phyloP scores from a whole-genome alignment of 257 asterid species.

The Coffea canephora region DNA sequence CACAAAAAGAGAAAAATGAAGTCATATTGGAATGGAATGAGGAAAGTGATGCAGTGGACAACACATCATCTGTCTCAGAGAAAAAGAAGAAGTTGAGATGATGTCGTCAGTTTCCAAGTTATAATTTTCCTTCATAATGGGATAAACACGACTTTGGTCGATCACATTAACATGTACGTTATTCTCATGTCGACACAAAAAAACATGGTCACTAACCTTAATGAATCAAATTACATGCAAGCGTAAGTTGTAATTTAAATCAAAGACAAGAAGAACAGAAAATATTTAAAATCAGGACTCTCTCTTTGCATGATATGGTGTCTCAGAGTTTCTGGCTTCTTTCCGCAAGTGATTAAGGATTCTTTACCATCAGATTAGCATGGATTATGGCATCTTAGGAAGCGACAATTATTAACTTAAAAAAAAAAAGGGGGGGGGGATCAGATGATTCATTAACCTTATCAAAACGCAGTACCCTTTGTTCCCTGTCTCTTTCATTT shows the following conservation, averaged over 20 bases:
- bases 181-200: background rate
- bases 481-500: background rate
- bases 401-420: background rate
- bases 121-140: background rate
- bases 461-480: background rate
- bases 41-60: background rate
- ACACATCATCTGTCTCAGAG: background rate
- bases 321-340: background rate
- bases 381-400: conserved; percentile 11
- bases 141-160: background rate
- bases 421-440: background rate
- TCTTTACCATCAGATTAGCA: background rate
- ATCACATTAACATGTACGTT: background rate
- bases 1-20: background rate
- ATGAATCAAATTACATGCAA: conserved; percentile 4
- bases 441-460: conserved; percentile 26
- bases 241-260: background rate
- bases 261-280: conserved; percentile 12
- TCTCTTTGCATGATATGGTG: background rate
- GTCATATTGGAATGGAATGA: background rate
- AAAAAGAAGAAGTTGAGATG: background rate
- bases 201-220: background rate
- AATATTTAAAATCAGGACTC: conserved; percentile 3
- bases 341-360: background rate
- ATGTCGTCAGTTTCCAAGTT: conserved; percentile 1